Conservation (phyloP, 768 basidiomycete species). For the Flagelloscypha sp. region DNA sequence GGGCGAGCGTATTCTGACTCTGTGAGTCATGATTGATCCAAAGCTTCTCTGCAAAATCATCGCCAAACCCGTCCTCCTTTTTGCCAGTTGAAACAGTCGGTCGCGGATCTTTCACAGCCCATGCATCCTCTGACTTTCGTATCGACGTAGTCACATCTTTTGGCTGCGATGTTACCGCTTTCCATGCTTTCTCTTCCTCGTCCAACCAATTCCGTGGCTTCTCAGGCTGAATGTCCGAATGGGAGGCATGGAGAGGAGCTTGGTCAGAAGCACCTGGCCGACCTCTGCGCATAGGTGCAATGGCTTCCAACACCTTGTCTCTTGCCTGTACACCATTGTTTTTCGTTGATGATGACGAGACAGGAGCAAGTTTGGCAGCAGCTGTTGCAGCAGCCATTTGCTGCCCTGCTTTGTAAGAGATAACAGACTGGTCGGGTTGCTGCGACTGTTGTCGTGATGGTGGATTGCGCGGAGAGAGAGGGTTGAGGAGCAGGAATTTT, state of each 20-base stretch:
- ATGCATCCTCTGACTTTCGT: slow-evolving; percentile 26
- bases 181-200: slow-evolving; percentile 45
- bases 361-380: slow-evolving; percentile 5
- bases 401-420: slow-evolving; percentile 21
- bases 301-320: slow-evolving; percentile 72
- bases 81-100: too few relatives aligned
- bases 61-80: slow-evolving; percentile 56
- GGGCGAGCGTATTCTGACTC: slow-evolving; percentile 9
- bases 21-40: slow-evolving; percentile 23
- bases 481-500: slow-evolving; percentile 40
- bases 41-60: slow-evolving; percentile 54
- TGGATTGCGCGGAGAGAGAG: slow-evolving; percentile 32
- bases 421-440: slow-evolving; percentile 17
- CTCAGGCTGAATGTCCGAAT: slow-evolving; percentile 20
- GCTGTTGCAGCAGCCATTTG: slow-evolving; percentile 18
- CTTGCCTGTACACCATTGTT: slow-evolving; percentile 60
- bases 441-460: slow-evolving; percentile 18
- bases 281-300: slow-evolving; percentile 71
- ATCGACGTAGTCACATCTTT: slow-evolving; percentile 16
- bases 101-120: slow-evolving; percentile 27
- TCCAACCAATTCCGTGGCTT: slow-evolving; percentile 26
- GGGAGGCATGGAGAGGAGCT: slow-evolving; percentile 24
- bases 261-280: slow-evolving; percentile 39
- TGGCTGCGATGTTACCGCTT: slow-evolving; percentile 22
- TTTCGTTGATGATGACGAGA: slow-evolving; percentile 18